Evolutionary conservation across 768 basidiomycete genomes (phyloP).

Genomic region (Mrakia frigida): DNA sequence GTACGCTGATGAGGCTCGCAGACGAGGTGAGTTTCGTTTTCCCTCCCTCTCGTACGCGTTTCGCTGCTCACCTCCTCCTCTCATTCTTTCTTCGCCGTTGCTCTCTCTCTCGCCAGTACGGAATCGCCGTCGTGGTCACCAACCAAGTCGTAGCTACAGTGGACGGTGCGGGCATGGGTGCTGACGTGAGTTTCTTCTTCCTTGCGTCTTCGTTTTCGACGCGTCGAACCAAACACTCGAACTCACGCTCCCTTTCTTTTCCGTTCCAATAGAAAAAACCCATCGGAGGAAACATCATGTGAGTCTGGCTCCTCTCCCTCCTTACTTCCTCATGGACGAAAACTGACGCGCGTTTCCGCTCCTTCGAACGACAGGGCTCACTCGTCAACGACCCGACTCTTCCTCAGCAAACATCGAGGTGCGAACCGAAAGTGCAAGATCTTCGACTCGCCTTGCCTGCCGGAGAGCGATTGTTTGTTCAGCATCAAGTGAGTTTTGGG

Average conservation of each 20-base stretch:
- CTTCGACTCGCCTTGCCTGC: constrained; percentile 94
- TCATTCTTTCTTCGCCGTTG: background rate
- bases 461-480: constrained; percentile 92
- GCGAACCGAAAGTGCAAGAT: constrained; percentile 92
- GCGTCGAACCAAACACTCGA: background rate
- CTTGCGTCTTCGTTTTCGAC: constrained; percentile 60
- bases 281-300: constrained; percentile 94
- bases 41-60: background rate
- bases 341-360: background rate
- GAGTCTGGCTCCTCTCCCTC: background rate
- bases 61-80: background rate
- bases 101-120: constrained; percentile 59
- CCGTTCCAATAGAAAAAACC: constrained; percentile 65
- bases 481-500: constrained; percentile 57
- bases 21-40: constrained; percentile 67
- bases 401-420: constrained; percentile 86
- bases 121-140: constrained; percentile 92
- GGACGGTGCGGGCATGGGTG: constrained; percentile 73
- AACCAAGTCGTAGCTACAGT: constrained; percentile 99
- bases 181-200: background rate
- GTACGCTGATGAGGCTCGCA: constrained; percentile 85
- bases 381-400: constrained; percentile 90
- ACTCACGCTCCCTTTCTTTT: background rate
- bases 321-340: too few species aligned
- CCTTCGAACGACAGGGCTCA: constrained; percentile 60